Percentiles rank a stretch among this genome's conserved stretches.
phyloP scores from a whole-genome alignment of 2,329 filamentous ascomycete species.

The Fusarium kyushuense region DNA sequence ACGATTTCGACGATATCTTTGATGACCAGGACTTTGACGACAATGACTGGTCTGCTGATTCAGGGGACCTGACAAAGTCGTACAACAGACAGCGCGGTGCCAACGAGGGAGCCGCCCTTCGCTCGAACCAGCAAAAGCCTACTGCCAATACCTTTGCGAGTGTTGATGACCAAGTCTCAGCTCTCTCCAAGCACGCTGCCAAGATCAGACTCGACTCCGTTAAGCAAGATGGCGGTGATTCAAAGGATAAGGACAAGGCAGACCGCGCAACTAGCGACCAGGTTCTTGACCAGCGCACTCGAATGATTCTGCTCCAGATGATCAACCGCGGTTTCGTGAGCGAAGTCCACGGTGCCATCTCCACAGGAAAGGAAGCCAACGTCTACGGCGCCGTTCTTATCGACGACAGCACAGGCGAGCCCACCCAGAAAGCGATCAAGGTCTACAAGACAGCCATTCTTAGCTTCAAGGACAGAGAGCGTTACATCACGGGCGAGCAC shows the following conservation, averaged over 20 bases:
- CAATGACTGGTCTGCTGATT: conserved; percentile 69
- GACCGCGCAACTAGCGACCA: conserved; percentile 95
- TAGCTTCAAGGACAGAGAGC: conserved; percentile 97
- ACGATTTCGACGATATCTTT: conserved; percentile 49
- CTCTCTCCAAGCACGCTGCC: conserved; percentile 84
- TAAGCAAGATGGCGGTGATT: conserved; percentile 59
- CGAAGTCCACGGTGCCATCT: conserved; percentile 94
- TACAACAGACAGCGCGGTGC: conserved; percentile 87
- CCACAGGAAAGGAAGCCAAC: conserved; percentile 97
- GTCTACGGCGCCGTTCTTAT: conserved; percentile 89
- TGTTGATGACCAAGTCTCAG: conserved; percentile 88
- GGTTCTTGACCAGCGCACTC: conserved; percentile 91
- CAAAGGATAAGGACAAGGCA: conserved; percentile 82
- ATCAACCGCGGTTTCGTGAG: conserved; percentile 91
- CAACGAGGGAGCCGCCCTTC: conserved; percentile 66
- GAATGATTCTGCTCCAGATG: conserved; percentile 96
- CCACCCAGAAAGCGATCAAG: conserved; percentile 89
- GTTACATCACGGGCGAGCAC: conserved; percentile 95
- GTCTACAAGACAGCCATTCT: conserved; percentile 99
- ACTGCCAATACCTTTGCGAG: conserved; percentile 81
- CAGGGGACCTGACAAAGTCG: conserved; percentile 82
- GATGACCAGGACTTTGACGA: conserved; percentile 70
- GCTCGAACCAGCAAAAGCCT: conserved; percentile 82
- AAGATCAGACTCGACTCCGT: conserved; percentile 84
- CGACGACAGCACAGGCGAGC: conserved; percentile 64